Evolutionary conservation across 75 land plant species (phyloP).

Genomic region (Sequoiadendron giganteum): DNA sequence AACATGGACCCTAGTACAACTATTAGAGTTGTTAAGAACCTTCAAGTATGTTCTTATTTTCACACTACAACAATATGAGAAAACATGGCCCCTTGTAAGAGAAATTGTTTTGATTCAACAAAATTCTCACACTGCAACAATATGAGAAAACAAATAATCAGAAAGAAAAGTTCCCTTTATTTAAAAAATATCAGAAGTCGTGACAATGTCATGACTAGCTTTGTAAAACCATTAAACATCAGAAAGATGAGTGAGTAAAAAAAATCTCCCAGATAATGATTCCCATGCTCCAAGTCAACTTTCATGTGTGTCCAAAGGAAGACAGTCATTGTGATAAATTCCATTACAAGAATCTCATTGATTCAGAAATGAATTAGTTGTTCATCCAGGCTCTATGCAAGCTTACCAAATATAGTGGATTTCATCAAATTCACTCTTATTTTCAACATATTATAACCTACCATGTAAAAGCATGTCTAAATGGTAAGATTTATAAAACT

Average conservation of each 20-base stretch:
- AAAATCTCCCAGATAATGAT: constrained; percentile 47
- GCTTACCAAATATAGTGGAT: neutral
- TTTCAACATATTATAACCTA: too few species aligned
- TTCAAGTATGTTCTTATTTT: too few species aligned
- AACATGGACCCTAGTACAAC: too few species aligned
- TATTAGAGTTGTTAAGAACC: too few species aligned
- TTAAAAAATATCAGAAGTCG: constrained; percentile 65
- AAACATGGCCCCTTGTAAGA: too few species aligned
- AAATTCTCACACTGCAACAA: too few species aligned
- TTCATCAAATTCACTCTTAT: too few species aligned
- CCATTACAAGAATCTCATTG: constrained; percentile 30
- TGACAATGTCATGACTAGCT: constrained; percentile 43
- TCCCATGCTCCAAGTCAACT: constrained; percentile 27
- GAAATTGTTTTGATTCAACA: too few species aligned
- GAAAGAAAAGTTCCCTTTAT: constrained; percentile 52
- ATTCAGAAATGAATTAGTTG: neutral
- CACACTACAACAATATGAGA: too few species aligned
- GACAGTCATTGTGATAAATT: constrained; percentile 47
- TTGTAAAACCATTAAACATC: constrained; percentile 55
- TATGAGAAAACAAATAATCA: too few species aligned
- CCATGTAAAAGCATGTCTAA: too few species aligned
- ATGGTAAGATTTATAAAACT: too few species aligned
- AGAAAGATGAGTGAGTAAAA: constrained; percentile 45
- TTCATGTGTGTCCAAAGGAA: constrained; percentile 65
- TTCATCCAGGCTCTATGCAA: neutral